These are phyloP conservation scores for Candida krabiensis DNA, from an alignment of 805 yeast species.

Conservation along the genomic window DNA sequence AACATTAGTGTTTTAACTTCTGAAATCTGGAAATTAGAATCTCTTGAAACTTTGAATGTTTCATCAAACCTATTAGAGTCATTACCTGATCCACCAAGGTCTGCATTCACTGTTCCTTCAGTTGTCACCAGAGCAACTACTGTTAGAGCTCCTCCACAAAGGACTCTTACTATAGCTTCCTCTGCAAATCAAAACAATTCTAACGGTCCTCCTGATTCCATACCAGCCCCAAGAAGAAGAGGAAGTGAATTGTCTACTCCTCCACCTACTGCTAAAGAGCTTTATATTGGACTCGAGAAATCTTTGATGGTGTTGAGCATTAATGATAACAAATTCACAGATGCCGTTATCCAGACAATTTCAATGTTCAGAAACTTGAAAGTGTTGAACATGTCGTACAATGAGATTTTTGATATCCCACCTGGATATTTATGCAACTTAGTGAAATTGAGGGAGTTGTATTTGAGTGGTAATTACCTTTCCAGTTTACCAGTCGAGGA, in stretches of 20 bases:
- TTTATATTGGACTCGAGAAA: constrained; percentile 17
- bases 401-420: constrained; percentile 81
- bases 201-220: background rate
- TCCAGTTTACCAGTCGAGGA: constrained; percentile 84
- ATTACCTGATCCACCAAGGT: constrained; percentile 54
- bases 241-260: constrained; percentile 14
- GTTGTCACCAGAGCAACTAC: constrained; percentile 9
- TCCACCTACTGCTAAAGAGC: constrained; percentile 5
- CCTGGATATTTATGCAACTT: constrained; percentile 63
- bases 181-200: constrained; percentile 3
- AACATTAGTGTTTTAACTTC: constrained; percentile 69
- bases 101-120: too few species aligned
- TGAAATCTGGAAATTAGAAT: constrained; percentile 62
- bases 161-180: constrained; percentile 1
- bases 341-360: constrained; percentile 70
- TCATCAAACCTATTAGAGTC: constrained; percentile 69
- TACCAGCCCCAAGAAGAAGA: constrained; percentile 13
- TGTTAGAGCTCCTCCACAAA: constrained; percentile 6
- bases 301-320: constrained; percentile 56
- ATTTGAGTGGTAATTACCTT: constrained; percentile 80
- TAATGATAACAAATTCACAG: constrained; percentile 82
- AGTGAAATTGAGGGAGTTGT: constrained; percentile 59
- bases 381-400: constrained; percentile 75
- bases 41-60: constrained; percentile 60
- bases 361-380: constrained; percentile 58